Evolutionary conservation across 331 rosid genomes (phyloP), one percentile per base, ranked within the genome.

Genomic region (Arachis monticola): DNA sequence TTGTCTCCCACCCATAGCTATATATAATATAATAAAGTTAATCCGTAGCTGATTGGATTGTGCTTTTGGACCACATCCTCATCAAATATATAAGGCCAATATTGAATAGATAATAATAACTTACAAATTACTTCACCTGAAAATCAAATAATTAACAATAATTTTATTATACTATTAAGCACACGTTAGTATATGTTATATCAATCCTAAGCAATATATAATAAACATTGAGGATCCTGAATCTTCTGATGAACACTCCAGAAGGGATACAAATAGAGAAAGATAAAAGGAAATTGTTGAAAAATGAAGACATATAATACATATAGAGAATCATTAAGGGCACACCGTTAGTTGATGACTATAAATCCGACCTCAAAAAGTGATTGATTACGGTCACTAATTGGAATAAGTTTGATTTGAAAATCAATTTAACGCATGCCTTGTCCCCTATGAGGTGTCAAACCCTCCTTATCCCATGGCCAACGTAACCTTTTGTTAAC

Each of bases 361-460:
- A 48, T 8, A 50, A 50, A 10, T 67, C 13, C 62, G 64, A 58
- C 30, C 67, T 14, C 5, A 72, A 52, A 52, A 58, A 69, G 35
- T 14, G 40, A 0, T 22, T 48, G 81, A 69, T 48, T 60, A 17
- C 22, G 44, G 27, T 59, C 50, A 57, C 60, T 62, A 82, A 63
- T 76, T 64, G 46, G 17, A 82, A 81, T 52, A 69, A 44, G 56
- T 11, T 51, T 70, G 65, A 83, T 83, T 44, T 40, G 77, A 2
- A 80, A 66, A 83, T 77, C 76, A 72, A 27, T 46, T 47, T 58
- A 70, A 70, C 71, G 85, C 92, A 83, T 81, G 85, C 89, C 57
- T 27, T 88, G 92, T 81, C 73, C 76, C 89, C 83, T 67, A 76
- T 44, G 46, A 56, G 87, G 75, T 79, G 79, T 72, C 76, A 68